These are phyloP conservation scores for Phytophthora nicotianae DNA, from an alignment of 352 stramenopile genomes.

Conservation along the genomic window DNA sequence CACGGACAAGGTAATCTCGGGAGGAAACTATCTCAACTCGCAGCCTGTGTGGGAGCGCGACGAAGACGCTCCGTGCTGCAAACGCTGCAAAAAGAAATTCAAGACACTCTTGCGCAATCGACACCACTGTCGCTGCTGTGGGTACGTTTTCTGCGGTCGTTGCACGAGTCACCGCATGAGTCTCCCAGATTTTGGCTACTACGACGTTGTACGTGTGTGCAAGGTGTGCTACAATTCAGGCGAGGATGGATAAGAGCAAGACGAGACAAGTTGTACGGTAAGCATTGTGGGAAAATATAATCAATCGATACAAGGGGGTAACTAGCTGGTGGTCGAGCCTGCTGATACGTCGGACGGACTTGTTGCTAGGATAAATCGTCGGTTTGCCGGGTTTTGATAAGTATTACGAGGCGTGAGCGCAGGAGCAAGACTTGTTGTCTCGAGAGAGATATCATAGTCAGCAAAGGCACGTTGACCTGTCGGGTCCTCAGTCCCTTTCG, in stretches of 20 bases:
- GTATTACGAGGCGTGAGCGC: slow-evolving; percentile 53
- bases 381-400: slow-evolving; percentile 46
- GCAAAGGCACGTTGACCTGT: not conserved
- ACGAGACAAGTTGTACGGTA: slow-evolving; percentile 1
- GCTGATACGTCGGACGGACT: not conserved
- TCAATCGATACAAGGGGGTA: not conserved
- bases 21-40: slow-evolving; percentile 66
- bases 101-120: slow-evolving; percentile 83
- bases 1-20: slow-evolving; percentile 69
- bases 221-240: slow-evolving; percentile 81
- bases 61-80: slow-evolving; percentile 82
- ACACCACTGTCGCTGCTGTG: slow-evolving; percentile 85
- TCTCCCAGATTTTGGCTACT: slow-evolving; percentile 87
- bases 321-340: slow-evolving; percentile 10
- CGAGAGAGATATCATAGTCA: slow-evolving; percentile 11
- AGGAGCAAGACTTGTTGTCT: slow-evolving; percentile 39
- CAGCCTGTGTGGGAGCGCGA: slow-evolving; percentile 88
- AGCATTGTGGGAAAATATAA: slow-evolving; percentile 22
- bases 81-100: slow-evolving; percentile 91
- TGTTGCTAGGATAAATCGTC: slow-evolving; percentile 42
- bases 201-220: slow-evolving; percentile 86
- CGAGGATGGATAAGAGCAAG: slow-evolving; percentile 50
- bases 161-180: slow-evolving; percentile 88
- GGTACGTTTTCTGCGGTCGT: slow-evolving; percentile 83
- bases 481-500: not conserved